Evolutionary conservation across 371 early-diverging fungal genomes (phyloP).

Genomic region (Chytridiales sp.): DNA sequence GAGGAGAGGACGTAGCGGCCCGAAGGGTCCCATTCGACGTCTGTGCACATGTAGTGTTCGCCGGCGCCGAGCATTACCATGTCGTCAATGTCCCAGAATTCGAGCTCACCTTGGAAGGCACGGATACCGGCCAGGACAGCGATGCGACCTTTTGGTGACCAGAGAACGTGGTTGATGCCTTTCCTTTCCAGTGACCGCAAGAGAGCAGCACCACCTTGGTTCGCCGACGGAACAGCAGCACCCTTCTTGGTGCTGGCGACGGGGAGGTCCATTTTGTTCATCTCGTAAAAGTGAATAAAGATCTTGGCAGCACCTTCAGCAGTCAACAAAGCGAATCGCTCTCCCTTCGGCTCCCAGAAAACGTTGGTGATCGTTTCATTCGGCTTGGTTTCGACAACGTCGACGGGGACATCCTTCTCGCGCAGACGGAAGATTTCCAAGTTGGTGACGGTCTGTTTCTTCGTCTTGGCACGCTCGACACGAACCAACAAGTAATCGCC

Average conservation of each 20-base stretch:
- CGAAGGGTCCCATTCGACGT: conserved; percentile 97
- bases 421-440: conserved; percentile 91
- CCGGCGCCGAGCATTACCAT: conserved; percentile 65
- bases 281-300: conserved; percentile 78
- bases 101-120: conserved; percentile 76
- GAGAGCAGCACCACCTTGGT: conserved; percentile 40
- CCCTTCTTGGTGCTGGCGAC: conserved; percentile 24
- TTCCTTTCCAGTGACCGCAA: conserved; percentile 54
- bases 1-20: conserved; percentile 90
- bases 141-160: conserved; percentile 97
- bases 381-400: conserved; percentile 77
- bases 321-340: conserved; percentile 83
- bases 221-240: conserved; percentile 7
- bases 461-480: conserved; percentile 92
- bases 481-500: conserved; percentile 90
- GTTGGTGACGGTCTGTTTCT: conserved; percentile 85
- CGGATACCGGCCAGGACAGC: conserved; percentile 86
- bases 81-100: conserved; percentile 93
- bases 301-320: conserved; percentile 71
- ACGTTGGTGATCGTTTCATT: conserved; percentile 66
- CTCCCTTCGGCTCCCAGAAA: conserved; percentile 93
- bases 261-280: conserved; percentile 35
- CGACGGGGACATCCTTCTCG: conserved; percentile 93
- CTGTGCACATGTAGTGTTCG: conserved; percentile 93
- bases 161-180: conserved; percentile 78